Conservation (phyloP, 1,284 basidiomycete species). For the Phenoliferia sp. region DNA sequence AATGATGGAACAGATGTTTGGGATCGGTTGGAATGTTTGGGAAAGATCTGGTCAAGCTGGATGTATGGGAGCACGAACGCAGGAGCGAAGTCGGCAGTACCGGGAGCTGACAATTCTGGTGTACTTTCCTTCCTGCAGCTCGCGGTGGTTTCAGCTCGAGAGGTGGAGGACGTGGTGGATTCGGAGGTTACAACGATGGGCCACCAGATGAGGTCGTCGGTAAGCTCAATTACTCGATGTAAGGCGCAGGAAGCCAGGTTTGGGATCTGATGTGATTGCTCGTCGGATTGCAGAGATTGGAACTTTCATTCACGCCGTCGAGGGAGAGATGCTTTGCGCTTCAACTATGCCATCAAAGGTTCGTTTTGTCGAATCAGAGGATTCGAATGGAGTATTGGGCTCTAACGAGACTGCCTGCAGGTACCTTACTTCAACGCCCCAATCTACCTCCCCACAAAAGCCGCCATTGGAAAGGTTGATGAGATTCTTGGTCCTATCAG, state of each 20-base stretch:
- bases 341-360: constrained; percentile 77
- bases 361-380: background rate
- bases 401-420: constrained; percentile 32
- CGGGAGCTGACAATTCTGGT: background rate
- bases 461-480: constrained; percentile 89
- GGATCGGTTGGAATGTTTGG: background rate
- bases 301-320: constrained; percentile 85
- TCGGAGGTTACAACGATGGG: constrained; percentile 38
- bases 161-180: constrained; percentile 36
- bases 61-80: background rate
- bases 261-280: too few relatives aligned
- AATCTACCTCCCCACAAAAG: constrained; percentile 98
- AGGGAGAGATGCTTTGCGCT: constrained; percentile 96
- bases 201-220: constrained; percentile 42
- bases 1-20: background rate
- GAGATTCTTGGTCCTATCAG: constrained; percentile 95
- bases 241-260: background rate
- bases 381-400: background rate
- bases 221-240: constrained; percentile 11
- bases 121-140: background rate
- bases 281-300: constrained; percentile 43
- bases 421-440: constrained; percentile 99
- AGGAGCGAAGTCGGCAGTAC: background rate
- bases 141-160: constrained; percentile 24
- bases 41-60: background rate